Evolutionary conservation across 371 early-diverging fungal genomes (phyloP).

Genomic region (Scutellospora calospora): DNA sequence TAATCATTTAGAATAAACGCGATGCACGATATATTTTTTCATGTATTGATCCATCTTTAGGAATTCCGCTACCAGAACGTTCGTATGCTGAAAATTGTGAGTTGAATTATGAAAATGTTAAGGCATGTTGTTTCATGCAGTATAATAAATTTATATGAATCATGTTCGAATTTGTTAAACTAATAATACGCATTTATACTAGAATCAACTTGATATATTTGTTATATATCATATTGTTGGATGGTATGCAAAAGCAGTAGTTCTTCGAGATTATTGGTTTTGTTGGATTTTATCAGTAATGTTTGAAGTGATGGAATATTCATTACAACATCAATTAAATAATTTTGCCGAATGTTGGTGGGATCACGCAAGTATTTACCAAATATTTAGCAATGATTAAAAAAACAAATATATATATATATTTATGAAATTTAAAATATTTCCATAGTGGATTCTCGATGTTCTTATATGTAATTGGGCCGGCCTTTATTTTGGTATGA

Average conservation of each 20-base stretch:
- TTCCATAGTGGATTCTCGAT: constrained; percentile 91
- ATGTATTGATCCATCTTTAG: constrained; percentile 83
- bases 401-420: not conserved
- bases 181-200: not conserved
- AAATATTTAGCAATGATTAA: not conserved
- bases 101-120: constrained; percentile 76
- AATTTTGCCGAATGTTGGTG: constrained; percentile 99
- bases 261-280: constrained; percentile 92
- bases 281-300: constrained; percentile 95
- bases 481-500: constrained; percentile 94
- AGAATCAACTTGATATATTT: constrained; percentile 92
- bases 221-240: constrained; percentile 94
- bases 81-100: constrained; percentile 93
- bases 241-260: constrained; percentile 95
- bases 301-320: constrained; percentile 96
- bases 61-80: constrained; percentile 86
- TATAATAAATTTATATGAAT: not conserved
- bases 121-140: constrained; percentile 53
- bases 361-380: constrained; percentile 85
- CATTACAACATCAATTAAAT: constrained; percentile 93
- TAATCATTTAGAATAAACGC: constrained; percentile 74
- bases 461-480: constrained; percentile 94
- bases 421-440: not conserved
- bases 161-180: not conserved
- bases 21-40: constrained; percentile 83